Conservation (phyloP, 345 rosid genomes). For the Dimocarpus longan region DNA sequence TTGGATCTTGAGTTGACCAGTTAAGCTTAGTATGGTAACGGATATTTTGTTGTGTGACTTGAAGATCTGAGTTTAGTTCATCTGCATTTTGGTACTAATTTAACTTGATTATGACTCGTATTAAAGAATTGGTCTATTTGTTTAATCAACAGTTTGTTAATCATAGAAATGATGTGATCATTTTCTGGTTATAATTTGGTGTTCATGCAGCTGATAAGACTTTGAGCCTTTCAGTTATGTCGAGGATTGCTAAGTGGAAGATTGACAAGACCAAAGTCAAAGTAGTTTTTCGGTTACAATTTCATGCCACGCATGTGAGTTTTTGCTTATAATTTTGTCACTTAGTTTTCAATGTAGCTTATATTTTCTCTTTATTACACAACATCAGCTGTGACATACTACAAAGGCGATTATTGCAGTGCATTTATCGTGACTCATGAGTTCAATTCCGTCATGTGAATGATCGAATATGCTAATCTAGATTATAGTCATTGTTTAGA, state of each 20-base stretch:
- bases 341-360: background rate
- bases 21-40: background rate
- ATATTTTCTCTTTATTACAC: background rate
- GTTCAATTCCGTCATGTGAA: constrained; percentile 9
- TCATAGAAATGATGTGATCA: constrained; percentile 7
- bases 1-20: constrained; percentile 31
- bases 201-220: constrained; percentile 43
- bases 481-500: background rate
- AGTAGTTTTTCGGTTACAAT: constrained; percentile 93
- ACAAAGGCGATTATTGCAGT: too few species aligned
- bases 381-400: too few species aligned
- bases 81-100: constrained; percentile 13
- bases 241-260: constrained; percentile 85
- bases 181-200: constrained; percentile 5
- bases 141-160: background rate
- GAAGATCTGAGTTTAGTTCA: background rate
- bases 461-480: background rate
- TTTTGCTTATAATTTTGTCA: constrained; percentile 8
- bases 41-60: background rate
- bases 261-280: constrained; percentile 92
- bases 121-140: background rate
- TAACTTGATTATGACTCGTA: background rate
- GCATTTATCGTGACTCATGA: too few species aligned
- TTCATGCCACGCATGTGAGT: constrained; percentile 97
- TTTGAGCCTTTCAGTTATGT: constrained; percentile 58